These are phyloP conservation scores for Mycothermus thermophilus DNA, from an alignment of 495 filamentous ascomycete genomes.

Conservation along the genomic window DNA sequence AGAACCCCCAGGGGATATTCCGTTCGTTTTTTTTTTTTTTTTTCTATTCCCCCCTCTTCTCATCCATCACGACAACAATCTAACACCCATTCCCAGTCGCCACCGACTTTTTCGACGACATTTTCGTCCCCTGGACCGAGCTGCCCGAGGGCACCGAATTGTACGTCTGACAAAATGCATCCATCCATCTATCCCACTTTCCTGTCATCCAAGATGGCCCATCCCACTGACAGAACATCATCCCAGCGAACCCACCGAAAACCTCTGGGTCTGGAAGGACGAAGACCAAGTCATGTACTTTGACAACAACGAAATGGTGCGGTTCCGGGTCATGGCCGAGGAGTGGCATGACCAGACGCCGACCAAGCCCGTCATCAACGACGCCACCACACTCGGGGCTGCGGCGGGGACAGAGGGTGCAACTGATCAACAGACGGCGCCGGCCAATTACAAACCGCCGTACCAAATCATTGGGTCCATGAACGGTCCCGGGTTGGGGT, in stretches of 20 bases:
- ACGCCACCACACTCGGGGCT: too few relatives aligned
- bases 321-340: constrained; percentile 71
- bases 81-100: constrained; percentile 39
- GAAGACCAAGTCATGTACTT: constrained; percentile 62
- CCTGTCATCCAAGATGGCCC: background rate
- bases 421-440: constrained; percentile 15
- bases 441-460: constrained; percentile 39
- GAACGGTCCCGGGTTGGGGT: constrained; percentile 37
- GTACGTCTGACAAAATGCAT: constrained; percentile 43
- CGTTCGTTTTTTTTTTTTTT: constrained; percentile 8
- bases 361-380: constrained; percentile 45
- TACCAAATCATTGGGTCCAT: constrained; percentile 56
- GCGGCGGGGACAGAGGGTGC: constrained; percentile 20
- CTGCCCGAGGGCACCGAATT: constrained; percentile 62
- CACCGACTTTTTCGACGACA: constrained; percentile 83
- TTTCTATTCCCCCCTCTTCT: background rate
- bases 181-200: too few relatives aligned
- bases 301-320: constrained; percentile 76
- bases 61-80: too few relatives aligned
- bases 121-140: constrained; percentile 57
- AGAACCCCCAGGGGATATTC: constrained; percentile 64
- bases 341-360: constrained; percentile 81
- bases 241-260: constrained; percentile 49
- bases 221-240: background rate
- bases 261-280: constrained; percentile 69